Conservation (phyloP, 306 rosid species). For the Crataegus laevigata region DNA sequence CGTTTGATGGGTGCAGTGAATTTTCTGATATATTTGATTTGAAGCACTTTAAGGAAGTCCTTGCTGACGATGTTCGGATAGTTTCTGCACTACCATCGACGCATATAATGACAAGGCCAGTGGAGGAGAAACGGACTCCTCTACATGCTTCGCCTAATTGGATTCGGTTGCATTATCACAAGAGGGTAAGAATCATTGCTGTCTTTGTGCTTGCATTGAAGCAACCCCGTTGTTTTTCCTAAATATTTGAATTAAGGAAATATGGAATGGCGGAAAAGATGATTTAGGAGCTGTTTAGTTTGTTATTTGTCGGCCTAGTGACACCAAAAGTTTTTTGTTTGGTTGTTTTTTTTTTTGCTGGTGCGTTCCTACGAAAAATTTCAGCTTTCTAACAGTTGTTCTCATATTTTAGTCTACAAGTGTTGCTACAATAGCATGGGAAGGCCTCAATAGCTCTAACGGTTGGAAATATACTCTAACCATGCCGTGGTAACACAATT, state of each 20-base stretch:
- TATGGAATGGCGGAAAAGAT: not conserved
- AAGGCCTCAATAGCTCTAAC: not conserved
- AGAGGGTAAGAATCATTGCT: constrained; percentile 43
- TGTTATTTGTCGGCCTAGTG: not conserved
- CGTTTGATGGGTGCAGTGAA: constrained; percentile 55
- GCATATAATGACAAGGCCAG: constrained; percentile 69
- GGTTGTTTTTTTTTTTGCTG: not conserved
- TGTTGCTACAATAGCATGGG: not conserved
- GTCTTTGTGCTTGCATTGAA: constrained; percentile 3
- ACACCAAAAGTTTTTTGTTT: not conserved
- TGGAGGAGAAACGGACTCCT: constrained; percentile 71
- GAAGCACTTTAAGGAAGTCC: constrained; percentile 80
- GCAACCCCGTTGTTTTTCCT: not conserved
- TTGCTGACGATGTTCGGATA: constrained; percentile 65
- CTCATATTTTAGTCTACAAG: too few relatives aligned
- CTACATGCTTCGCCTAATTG: constrained; percentile 72
- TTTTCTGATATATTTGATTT: constrained; percentile 91
- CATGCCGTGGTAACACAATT: too few relatives aligned
- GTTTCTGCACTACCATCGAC: constrained; percentile 91
- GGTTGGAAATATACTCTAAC: not conserved
- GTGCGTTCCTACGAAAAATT: not conserved
- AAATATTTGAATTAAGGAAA: not conserved
- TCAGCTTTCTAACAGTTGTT: too few relatives aligned
- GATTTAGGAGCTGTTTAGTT: not conserved
- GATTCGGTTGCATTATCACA: constrained; percentile 78